These are phyloP conservation scores for Moniliophthora roreri DNA, from an alignment of 1,284 basidiomycete genomes.

Conservation along the genomic window DNA sequence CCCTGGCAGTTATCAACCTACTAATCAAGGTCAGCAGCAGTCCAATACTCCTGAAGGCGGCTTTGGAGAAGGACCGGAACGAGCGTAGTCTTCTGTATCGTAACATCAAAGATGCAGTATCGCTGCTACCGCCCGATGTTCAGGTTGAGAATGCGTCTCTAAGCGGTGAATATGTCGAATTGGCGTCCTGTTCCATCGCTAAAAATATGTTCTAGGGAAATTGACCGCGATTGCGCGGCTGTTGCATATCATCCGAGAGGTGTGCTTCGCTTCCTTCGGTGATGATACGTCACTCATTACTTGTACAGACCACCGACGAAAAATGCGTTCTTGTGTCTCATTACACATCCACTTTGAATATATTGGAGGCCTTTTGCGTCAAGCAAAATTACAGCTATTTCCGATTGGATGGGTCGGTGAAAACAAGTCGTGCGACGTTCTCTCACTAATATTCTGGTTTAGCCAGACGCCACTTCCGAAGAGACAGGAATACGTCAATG, in stretches of 20 bases:
- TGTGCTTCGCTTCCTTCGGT: conserved; percentile 24
- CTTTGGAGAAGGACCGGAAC: conserved; percentile 58
- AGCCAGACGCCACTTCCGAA: conserved; percentile 81
- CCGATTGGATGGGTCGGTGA: conserved; percentile 82
- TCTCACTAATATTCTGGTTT: conserved; percentile 6
- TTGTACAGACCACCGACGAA: conserved; percentile 73
- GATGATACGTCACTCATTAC: conserved; percentile 2
- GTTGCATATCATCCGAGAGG: conserved; percentile 64
- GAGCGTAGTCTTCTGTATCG: conserved; percentile 42
- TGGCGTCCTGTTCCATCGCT: not conserved
- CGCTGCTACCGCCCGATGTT: conserved; percentile 63
- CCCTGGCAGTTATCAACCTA: conserved; percentile 78
- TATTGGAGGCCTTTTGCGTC: conserved; percentile 86
- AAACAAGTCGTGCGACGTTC: conserved; percentile 6
- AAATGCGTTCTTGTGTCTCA: conserved; percentile 93
- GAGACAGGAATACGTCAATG: conserved; percentile 81
- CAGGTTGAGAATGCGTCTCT: conserved; percentile 70
- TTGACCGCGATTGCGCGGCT: conserved; percentile 75
- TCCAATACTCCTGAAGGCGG: conserved; percentile 80
- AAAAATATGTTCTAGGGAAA: conserved; percentile 61
- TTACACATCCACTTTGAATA: conserved; percentile 88
- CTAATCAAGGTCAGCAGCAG: conserved; percentile 94
- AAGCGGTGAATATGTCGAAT: conserved; percentile 56
- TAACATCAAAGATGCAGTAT: conserved; percentile 63
- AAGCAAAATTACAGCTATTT: conserved; percentile 76